Percentiles rank a stretch among this genome's conserved stretches.
Conservation (phyloP, 2,329 filamentous ascomycete genomes). For the Sclerotinia spermophila region DNA sequence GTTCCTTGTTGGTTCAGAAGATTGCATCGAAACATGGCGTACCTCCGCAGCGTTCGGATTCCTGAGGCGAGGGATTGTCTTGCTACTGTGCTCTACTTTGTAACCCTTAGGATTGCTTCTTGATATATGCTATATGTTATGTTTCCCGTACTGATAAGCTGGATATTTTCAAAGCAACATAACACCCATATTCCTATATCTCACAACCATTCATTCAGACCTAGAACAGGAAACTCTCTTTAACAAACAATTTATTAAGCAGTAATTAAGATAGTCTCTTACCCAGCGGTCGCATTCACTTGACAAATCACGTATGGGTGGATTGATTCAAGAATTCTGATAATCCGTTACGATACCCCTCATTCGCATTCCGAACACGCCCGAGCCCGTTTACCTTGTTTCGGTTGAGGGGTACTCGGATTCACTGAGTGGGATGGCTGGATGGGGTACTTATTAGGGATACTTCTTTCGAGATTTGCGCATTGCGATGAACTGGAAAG, state of each 20-base stretch:
- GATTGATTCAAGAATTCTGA: not conserved
- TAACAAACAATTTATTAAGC: no score
- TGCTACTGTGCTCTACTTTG: not conserved
- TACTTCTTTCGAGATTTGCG: not conserved
- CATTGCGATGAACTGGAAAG: not conserved
- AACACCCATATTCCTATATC: no score
- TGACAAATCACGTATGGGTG: not conserved
- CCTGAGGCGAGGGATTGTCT: fast-evolving
- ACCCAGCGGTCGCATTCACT: not conserved
- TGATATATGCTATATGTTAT: no score
- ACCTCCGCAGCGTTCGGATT: not conserved
- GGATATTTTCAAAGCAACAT: no score
- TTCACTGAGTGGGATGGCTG: not conserved
- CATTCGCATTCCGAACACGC: not conserved
- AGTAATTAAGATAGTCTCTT: not conserved
- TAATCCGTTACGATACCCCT: not conserved
- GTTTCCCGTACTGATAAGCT: no score
- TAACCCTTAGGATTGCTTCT: no score
- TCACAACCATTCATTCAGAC: no score
- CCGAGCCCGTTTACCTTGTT: not conserved
- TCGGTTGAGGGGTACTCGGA: not conserved
- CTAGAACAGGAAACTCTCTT: no score
- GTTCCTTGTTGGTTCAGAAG: no score
- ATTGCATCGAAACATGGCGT: not conserved
- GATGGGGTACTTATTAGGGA: not conserved